Base-by-base conservation (phyloP, 805 yeast genomes). In the Wickerhamiella allomyrinae region DNA sequence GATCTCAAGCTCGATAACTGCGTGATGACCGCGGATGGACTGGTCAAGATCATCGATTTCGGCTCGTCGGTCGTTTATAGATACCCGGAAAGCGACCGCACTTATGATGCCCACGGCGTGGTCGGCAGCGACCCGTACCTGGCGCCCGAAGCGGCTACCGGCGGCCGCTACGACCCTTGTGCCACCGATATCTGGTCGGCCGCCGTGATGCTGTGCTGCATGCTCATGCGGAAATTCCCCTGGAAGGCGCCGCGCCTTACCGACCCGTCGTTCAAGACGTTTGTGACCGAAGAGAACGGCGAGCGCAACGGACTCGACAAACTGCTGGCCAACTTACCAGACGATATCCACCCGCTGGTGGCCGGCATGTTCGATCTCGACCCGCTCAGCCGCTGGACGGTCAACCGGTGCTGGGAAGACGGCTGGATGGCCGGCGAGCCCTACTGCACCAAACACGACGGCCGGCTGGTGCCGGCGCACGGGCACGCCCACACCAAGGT, bases 181-280 rank as follows among this genome's bases (percentile, higher is more conserved):
- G 94, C 95, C 1, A 94, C 86, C 6, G 96, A 86, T 63, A 74
- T 86, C 37, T 86, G 96, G 96, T 82, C 94, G 6, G 76, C 77
- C 25, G 95, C 94, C 7, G 84, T 86, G 46, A 82, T 86, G 39
- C 82, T 81, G 61, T 83, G 94, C 51, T 86, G 95, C 65, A 85
- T 86, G 95, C 74, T 83, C 45, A 67, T 86, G 58, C 79, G 84
- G 57, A 81, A 85, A 63, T 86, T 86, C 63, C 95, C 95, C 7
- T 86, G 95, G 95, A 85, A 84, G 57, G 83, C 84, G 7, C 95
- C 96, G 7, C 79, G 83, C 55, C 60, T 76, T 40, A 68, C 79
- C 40, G 95, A 86, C 60, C 74, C 77, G 51, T 78, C 91, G 47
- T 87, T 86, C 64, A 83, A 81, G 60, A 59, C 83, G 51, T 87